Base-by-base conservation (phyloP, 2,329 filamentous ascomycete species). In the Aurifilum marmelostoma region DNA sequence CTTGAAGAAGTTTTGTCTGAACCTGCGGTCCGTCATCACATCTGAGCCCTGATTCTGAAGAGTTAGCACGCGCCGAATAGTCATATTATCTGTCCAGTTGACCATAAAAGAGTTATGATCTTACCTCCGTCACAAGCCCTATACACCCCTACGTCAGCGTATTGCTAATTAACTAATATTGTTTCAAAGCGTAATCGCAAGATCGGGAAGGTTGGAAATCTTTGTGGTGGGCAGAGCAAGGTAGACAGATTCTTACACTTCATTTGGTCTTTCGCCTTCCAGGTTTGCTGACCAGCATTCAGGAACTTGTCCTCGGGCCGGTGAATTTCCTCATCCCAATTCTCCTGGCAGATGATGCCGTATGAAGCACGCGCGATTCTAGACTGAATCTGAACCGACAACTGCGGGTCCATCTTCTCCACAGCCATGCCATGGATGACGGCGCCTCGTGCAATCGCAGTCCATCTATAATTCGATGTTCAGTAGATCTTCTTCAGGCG, bases 371-470 rank as follows among this genome's bases (percentile, higher is more conserved):
- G 67, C 1, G 74, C 37, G 1, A 75, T 61, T 1, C 70, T 69
- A 0, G 71, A 64, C 1, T 52, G 27, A 2, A 75, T 61, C 0
- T 61, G 12, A 5, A 73, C 52, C 0, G 27, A 12, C 9, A 72
- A 41, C 0, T 64, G 24, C 3, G 43, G 37, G 0, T 66, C 60
- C 6, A 69, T 9, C 1, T 69, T 71, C 63, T 34, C 16, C 1
- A 41, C 21, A 0, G 34, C 32, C 47, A 68, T 59, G 59, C 24
- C 67, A 0, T 74, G 67, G 8, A 74, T 65, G 3, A 75, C 72
- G 0, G 72, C 74, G 0, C 74, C 74, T 2, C 74, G 70, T 29
- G 62, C 71, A 14, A 75, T 74, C 0, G 74, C 72, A 1, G 72
- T 73, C 71, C 74, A 74, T 0, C 73, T 75, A 27, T 21, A 18